These are phyloP conservation scores for Pleurotus platypus DNA, from an alignment of 768 basidiomycete genomes.

Conservation along the genomic window DNA sequence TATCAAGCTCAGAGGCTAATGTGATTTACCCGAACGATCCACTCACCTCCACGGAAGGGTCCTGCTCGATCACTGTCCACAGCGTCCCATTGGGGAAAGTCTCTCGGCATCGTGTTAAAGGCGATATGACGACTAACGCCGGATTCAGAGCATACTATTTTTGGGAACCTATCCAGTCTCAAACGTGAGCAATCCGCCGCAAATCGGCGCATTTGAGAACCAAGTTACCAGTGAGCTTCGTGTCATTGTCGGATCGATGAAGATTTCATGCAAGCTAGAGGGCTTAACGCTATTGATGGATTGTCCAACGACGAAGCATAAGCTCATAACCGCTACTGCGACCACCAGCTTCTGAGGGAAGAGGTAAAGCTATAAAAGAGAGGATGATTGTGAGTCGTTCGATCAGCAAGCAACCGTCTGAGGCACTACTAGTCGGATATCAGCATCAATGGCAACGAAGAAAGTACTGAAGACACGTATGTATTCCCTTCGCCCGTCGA, in stretches of 20 bases:
- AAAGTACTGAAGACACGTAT: background rate
- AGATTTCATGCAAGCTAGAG: background rate
- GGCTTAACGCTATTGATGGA: constrained; percentile 3
- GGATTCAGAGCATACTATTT: background rate
- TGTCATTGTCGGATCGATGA: background rate
- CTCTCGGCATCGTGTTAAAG: background rate
- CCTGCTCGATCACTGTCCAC: background rate
- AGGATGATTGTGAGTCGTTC: background rate
- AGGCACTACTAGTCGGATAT: background rate
- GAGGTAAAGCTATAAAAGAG: background rate
- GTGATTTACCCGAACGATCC: too few relatives aligned
- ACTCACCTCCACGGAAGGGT: background rate
- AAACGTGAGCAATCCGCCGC: constrained; percentile 1
- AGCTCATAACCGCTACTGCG: too few relatives aligned
- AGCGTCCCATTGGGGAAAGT: background rate
- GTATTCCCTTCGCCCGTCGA: background rate
- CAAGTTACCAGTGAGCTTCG: background rate
- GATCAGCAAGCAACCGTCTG: background rate
- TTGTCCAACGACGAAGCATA: background rate
- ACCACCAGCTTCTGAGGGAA: background rate
- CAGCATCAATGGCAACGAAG: constrained; percentile 4
- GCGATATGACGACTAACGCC: background rate
- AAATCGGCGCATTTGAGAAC: background rate
- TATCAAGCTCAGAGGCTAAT: too few relatives aligned
- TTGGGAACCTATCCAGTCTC: background rate